Evolutionary conservation across 208 protist species (phyloP).

Genomic region (Acanthamoeba lenticulata): DNA sequence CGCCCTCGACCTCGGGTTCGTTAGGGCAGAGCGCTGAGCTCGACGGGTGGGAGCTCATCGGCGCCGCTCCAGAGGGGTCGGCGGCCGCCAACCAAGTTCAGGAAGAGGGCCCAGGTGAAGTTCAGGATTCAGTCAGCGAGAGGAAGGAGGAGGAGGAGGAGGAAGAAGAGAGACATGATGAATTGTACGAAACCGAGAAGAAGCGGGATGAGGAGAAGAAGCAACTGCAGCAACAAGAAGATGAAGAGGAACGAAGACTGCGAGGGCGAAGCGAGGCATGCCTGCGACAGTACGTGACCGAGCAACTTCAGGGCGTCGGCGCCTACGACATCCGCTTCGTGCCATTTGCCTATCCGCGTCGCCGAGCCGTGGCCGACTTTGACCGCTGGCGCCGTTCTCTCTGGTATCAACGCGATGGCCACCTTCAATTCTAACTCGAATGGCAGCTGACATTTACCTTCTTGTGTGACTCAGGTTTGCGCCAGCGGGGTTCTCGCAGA

Average conservation of each 20-base stretch:
- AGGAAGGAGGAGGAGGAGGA: background rate
- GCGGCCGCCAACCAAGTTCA: no score
- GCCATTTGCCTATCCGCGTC: background rate
- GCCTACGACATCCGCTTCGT: background rate
- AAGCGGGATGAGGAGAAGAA: background rate
- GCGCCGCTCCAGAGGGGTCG: no score
- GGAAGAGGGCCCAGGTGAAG: no score
- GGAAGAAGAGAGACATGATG: background rate
- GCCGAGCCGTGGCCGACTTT: background rate
- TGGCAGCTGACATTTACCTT: background rate
- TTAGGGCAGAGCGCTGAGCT: no score
- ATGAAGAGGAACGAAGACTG: background rate
- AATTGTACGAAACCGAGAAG: background rate
- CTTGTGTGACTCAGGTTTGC: conserved; percentile 16
- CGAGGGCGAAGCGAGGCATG: background rate
- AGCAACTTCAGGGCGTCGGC: background rate
- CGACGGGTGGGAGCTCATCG: no score
- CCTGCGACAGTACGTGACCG: background rate
- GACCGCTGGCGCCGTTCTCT: conserved; percentile 22
- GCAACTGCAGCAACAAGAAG: background rate
- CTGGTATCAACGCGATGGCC: background rate
- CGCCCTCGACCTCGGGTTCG: no score
- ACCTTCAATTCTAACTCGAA: background rate
- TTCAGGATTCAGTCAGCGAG: no score
- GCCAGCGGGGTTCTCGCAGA: conserved; percentile 50